Evolutionary conservation across 441 rosid genomes (phyloP), one percentile per base, ranked within the genome.

Genomic region (Corymbia calophylla): DNA sequence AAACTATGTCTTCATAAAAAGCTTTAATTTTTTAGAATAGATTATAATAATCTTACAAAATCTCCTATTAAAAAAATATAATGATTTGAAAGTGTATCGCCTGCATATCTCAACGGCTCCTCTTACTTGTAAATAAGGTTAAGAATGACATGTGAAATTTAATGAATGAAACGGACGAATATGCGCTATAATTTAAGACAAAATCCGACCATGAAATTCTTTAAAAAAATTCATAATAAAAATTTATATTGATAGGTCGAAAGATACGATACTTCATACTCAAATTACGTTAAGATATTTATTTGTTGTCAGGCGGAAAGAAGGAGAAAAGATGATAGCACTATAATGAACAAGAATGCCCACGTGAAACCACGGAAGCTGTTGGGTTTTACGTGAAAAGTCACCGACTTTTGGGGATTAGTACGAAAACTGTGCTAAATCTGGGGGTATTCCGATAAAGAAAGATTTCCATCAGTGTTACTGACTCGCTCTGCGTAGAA

Each of bases 101-200:
- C 6, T 5, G 13, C 5, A 19, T 2, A 35, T 9, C 19, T 70
- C 8, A 9, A 70, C 25, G 5, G 25, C 47, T 19, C 1, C 4
- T 10, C 16, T 19, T 4, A 6, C 0, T 0, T 5, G 1, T 0
- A 11, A 70, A 27, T 5, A 2, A 23, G 4, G 10, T 70, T 62
- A 9, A 7, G 12, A 66, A 66, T 15, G 39, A 7, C 5, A 16
- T 18, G 8, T 66, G 2, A 0, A 18, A 68, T 8, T 17, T 32
- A 12, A 9, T 4, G 1, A 17, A 68, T 6, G 3, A 4, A 1
- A 29, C 9, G 1, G 27, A 21, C 3, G 8, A 5, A 19, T 35
- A 19, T 3, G 4, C 2, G 13, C 70, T 32, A 3, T 64, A 10
- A 58, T 25, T 58, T 25, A 0, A 0, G 64, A 58, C 14, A 58